A percentile compares a stretch with the other conserved stretches of the same genome.
These are phyloP conservation scores for Phytophthora ohioensis DNA, from an alignment of 352 stramenopile species.

Conservation along the genomic window DNA sequence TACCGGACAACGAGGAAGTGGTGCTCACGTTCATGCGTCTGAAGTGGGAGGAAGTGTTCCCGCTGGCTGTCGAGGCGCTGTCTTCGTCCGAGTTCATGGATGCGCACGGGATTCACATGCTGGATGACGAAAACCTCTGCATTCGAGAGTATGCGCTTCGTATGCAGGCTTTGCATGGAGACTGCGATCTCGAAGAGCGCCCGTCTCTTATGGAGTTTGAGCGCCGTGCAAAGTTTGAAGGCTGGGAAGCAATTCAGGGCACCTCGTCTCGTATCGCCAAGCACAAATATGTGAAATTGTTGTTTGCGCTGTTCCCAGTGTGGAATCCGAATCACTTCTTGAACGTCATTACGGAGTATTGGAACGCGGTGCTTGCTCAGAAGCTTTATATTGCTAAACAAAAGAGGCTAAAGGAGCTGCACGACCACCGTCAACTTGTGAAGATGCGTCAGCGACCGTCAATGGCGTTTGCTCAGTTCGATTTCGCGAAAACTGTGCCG, in stretches of 20 bases:
- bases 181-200: conserved; percentile 64
- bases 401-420: conserved; percentile 35
- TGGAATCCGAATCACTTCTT: conserved; percentile 74
- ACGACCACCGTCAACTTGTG: conserved; percentile 39
- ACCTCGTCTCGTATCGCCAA: conserved; percentile 45
- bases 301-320: conserved; percentile 76
- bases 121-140: conserved; percentile 70
- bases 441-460: conserved; percentile 32
- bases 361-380: conserved; percentile 32
- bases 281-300: conserved; percentile 85
- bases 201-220: conserved; percentile 78
- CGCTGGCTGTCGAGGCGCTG: conserved; percentile 60
- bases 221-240: conserved; percentile 77
- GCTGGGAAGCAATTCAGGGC: conserved; percentile 74
- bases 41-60: conserved; percentile 63
- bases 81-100: conserved; percentile 56
- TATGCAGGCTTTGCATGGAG: conserved; percentile 79
- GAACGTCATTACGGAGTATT: conserved; percentile 54
- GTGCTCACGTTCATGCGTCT: conserved; percentile 69
- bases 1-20: conserved; percentile 56
- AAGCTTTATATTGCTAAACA: conserved; percentile 37
- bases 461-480: conserved; percentile 66
- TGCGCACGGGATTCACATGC: conserved; percentile 54
- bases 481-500: conserved; percentile 67
- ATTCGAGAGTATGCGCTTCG: conserved; percentile 82